Evolutionary conservation across 83 land plant genomes (phyloP), one percentile per base, ranked within the genome.

Genomic region (Diphasiastrum complanatum): DNA sequence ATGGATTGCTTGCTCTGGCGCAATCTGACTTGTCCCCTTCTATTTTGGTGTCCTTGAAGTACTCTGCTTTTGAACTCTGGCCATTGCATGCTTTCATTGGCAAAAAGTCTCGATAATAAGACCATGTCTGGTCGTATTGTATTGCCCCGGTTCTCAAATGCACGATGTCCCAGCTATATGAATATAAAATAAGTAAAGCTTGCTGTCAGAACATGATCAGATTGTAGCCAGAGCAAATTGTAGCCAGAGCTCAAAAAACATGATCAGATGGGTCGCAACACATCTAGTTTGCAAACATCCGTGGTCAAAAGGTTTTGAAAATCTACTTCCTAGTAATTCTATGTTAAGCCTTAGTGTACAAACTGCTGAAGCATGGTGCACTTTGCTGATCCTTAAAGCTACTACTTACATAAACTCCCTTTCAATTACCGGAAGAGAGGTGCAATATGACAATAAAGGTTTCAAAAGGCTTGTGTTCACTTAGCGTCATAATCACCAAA

Each of bases 101-200:
- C 19, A 64, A 91, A 87, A 5, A 91, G 85, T 23, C 75, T 74
- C 3, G 84, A 79, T 61, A 91, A 51, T 61, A 84, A 74, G 14
- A 62, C 75, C 86, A 91, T 84, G 63, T 84, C 79, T 27, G 97
- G 93, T 46, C 80, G 75, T 53, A 84, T 77, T 5, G 97, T 84
- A 58, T 64, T 74, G 78, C 78, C 79, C 67, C 84, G 45, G 47
- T 75, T 67, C 51, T 77, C 75, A 59, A 72, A 91, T 2, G 97
- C 71, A 41, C 97, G 81, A 58, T 91, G 97, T 14, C 80, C 97
- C 48, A 79, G 66, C 97, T 91, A 71, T 57, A 72, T 6, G 33
- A 32, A n/a, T 41, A 41, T 14, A 41, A 14, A 41, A 14, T 41
- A 41, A 54, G 49, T 5, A 16, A 19, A 23, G 18, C 3, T 8